phyloP scores from a whole-genome alignment of 2,329 filamentous ascomycete species.

The Chrysoporthe deuterocubensis region DNA sequence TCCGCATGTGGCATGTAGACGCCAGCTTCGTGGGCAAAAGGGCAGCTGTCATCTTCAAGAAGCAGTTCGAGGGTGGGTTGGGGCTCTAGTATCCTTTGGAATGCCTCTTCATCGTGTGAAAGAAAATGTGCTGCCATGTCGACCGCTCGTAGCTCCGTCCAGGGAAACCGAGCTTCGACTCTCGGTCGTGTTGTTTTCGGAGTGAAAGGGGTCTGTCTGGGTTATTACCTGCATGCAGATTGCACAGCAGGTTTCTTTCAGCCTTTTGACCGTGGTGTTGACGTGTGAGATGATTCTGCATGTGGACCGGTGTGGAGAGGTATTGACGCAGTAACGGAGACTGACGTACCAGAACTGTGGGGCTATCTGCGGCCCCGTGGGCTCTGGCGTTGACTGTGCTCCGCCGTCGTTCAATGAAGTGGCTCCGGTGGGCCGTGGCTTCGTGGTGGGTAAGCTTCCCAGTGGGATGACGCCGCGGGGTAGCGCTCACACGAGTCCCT shows the following conservation, averaged over 20 bases:
- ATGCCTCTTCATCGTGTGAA: slow-evolving; percentile 12
- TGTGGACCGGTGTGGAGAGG: too few relatives aligned
- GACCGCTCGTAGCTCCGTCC: not conserved
- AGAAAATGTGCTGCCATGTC: not conserved
- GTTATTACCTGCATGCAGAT: not conserved
- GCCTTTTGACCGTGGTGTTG: too few relatives aligned
- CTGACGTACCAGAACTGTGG: too few relatives aligned
- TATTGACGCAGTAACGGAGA: too few relatives aligned
- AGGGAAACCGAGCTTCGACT: not conserved
- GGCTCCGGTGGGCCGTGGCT: too few relatives aligned
- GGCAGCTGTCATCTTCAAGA: slow-evolving; percentile 43
- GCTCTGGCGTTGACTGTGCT: too few relatives aligned
- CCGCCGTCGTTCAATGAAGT: too few relatives aligned
- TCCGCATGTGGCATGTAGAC: slow-evolving; percentile 18
- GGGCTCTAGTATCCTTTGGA: slow-evolving; percentile 39
- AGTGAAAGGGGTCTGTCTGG: not conserved
- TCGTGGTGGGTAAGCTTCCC: too few relatives aligned
- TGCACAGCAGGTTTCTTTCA: not conserved
- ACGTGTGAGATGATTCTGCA: too few relatives aligned
- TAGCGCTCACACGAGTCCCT: too few relatives aligned
- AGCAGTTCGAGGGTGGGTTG: slow-evolving; percentile 43
- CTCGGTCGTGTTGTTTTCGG: not conserved
- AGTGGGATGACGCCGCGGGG: too few relatives aligned
- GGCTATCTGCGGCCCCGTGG: too few relatives aligned
- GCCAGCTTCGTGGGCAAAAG: slow-evolving; percentile 54